Base-by-base conservation (phyloP, 1,284 basidiomycete species). In the Cutaneotrichosporon mucoides region DNA sequence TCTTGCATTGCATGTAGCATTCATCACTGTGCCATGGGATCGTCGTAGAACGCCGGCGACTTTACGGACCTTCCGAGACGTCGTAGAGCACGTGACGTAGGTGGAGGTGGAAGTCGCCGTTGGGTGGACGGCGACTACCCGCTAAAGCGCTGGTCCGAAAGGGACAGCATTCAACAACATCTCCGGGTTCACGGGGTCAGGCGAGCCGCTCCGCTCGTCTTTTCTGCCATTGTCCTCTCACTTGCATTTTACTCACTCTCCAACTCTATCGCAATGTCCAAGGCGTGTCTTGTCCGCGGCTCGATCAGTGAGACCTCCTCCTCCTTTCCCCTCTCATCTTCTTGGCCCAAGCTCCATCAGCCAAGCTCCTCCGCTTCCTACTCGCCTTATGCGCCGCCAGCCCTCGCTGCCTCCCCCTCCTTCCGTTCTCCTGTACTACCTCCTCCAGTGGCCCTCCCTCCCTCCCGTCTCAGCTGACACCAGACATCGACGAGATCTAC, bases 401-500 rank as follows among this genome's bases (percentile, higher is more conserved):
- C 24, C 24, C 24, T 24, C 24, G 24, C 24, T 24, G 24, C 24
- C 24, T 24, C 24, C 24, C 24, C 24, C 24, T 24, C 24, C 24
- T 24, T 52, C 4, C 12, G 9, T 9, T 9, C n/a, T 41, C 35
- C 6, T 8, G 8, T 24, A 6, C 3, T 15, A 16, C 10, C 8
- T 15, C 12, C 44, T 10, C 33, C 13, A 5, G 10, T 15, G n/a
- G 1, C 15, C 7, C 36, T 40, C 16, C 12, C 36, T 33, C 42
- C n/a, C 3, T 24, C 11, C 6, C 16, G 8, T 16, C n/a, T 9
- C 7, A 34, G 15, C 54, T 46, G n/a, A 49, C 42, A 5, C 36
- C 41, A 64, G 63, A 64, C 63, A 64, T 64, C 43, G 63, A 64
- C 55, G 63, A 81, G 66, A 80, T 81, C 72, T 81, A 79, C 68